A percentile compares a stretch with the other conserved stretches of the same genome.
Conservation (phyloP, 1,284 basidiomycete genomes). For the Ganoderma lingzhi region DNA sequence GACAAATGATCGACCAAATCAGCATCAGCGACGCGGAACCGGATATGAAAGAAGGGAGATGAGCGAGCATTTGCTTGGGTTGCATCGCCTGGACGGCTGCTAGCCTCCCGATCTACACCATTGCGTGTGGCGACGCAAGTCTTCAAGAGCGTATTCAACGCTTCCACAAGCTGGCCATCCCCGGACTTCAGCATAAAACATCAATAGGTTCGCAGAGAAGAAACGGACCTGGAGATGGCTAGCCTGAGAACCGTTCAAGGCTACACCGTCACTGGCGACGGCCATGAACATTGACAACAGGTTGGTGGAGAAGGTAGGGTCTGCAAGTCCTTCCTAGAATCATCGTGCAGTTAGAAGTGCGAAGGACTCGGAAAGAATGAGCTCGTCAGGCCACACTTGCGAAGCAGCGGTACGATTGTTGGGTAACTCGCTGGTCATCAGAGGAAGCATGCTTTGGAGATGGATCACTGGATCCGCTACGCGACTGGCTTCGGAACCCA, state of each 20-base stretch:
- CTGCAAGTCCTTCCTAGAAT: neutral
- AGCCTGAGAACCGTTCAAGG: neutral
- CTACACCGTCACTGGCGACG: neutral
- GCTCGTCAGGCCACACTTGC: neutral
- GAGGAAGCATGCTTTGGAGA: neutral
- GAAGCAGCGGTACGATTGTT: neutral
- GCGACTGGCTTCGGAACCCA: neutral
- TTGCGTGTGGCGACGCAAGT: neutral
- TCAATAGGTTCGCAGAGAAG: neutral
- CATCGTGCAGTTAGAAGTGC: neutral
- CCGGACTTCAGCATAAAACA: neutral
- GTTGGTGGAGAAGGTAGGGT: neutral
- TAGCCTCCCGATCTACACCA: no score
- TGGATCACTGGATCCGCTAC: neutral
- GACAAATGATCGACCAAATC: neutral
- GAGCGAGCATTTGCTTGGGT: neutral
- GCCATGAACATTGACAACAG: neutral
- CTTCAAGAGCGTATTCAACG: neutral
- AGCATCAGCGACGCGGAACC: neutral
- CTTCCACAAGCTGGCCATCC: neutral
- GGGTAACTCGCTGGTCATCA: neutral
- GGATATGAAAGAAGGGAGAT: neutral
- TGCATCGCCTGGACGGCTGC: neutral
- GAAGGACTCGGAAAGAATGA: neutral
- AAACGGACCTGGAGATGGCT: neutral